Percentiles rank a stretch among this genome's conserved stretches.
Conservation (phyloP, 2,329 filamentous ascomycete species). For the Venturia asperata region DNA sequence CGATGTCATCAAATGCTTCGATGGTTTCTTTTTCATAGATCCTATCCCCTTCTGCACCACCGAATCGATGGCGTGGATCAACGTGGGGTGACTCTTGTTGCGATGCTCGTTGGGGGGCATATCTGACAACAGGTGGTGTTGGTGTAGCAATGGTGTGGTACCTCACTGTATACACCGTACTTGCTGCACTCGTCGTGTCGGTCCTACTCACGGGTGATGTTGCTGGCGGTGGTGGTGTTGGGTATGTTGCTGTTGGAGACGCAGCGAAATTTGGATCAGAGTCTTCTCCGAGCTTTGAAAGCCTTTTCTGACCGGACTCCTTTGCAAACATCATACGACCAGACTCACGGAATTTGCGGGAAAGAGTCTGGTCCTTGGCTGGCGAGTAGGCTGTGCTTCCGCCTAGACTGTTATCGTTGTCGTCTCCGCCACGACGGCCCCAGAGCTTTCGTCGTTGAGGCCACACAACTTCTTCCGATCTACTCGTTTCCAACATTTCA, state of each 20-base stretch:
- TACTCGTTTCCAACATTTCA: slow-evolving; percentile 71
- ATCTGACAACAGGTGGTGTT: slow-evolving; percentile 33
- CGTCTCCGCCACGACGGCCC: slow-evolving; percentile 29
- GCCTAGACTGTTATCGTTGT: slow-evolving; percentile 24
- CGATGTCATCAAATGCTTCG: slow-evolving; percentile 8
- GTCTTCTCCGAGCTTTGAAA: background rate
- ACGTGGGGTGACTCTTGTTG: slow-evolving; percentile 18
- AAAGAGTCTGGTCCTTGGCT: slow-evolving; percentile 26
- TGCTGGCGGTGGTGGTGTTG: slow-evolving; percentile 41
- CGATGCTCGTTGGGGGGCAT: slow-evolving; percentile 23
- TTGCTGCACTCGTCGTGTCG: slow-evolving; percentile 55
- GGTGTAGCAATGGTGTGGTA: slow-evolving; percentile 50
- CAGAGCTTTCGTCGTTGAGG: slow-evolving; percentile 36
- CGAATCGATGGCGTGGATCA: background rate
- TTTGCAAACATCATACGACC: background rate
- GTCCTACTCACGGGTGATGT: slow-evolving; percentile 53
- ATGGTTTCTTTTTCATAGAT: slow-evolving; percentile 15
- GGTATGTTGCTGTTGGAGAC: slow-evolving; percentile 22
- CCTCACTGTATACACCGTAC: slow-evolving; percentile 57
- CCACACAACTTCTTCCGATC: slow-evolving; percentile 51
- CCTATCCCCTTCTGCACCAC: slow-evolving; percentile 2
- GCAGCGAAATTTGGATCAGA: background rate
- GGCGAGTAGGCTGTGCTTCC: slow-evolving; percentile 26
- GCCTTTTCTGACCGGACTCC: background rate
- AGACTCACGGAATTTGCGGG: slow-evolving; percentile 6